Conservation (phyloP, 257 asterid genomes). For the Salvia splendens region DNA sequence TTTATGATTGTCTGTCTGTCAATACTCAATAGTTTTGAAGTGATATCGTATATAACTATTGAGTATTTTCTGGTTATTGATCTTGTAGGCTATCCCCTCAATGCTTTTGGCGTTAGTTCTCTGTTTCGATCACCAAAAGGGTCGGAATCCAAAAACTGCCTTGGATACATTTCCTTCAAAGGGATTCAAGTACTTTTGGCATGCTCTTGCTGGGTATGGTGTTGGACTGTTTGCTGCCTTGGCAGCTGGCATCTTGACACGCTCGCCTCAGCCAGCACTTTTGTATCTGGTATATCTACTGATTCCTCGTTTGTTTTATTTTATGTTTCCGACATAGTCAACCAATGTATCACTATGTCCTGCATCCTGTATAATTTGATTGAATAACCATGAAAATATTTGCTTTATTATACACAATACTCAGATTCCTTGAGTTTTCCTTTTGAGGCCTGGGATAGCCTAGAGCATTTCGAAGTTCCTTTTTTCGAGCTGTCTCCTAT, state of each 20-base stretch:
- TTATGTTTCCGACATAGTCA: not conserved
- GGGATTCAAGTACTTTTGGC: slow-evolving; percentile 69
- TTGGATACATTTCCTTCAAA: slow-evolving; percentile 50
- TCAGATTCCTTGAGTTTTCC: not conserved
- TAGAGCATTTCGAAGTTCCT: not conserved
- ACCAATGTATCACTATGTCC: not conserved
- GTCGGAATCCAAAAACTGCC: slow-evolving; percentile 43
- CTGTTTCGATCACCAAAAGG: slow-evolving; percentile 75
- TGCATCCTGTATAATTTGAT: not conserved
- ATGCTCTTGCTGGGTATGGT: slow-evolving; percentile 80
- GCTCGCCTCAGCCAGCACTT: slow-evolving; percentile 95
- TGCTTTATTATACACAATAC: not conserved
- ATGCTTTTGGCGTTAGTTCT: slow-evolving; percentile 97
- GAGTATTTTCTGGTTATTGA: slow-evolving; percentile 22
- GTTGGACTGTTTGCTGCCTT: slow-evolving; percentile 81
- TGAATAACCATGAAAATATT: not conserved
- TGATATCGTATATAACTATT: slow-evolving; percentile 15
- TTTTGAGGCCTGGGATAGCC: not conserved
- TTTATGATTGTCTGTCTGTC: not conserved
- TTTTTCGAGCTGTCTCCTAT: not conserved
- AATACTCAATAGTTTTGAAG: slow-evolving; percentile 11
- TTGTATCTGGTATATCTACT: slow-evolving; percentile 65
- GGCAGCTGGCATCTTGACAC: slow-evolving; percentile 89
- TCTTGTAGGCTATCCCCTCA: slow-evolving; percentile 91
- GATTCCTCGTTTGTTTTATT: not conserved